Percentiles rank a stretch among this genome's conserved stretches.
Conservation (phyloP, 768 basidiomycete genomes). For the Naganishia vishniacii region DNA sequence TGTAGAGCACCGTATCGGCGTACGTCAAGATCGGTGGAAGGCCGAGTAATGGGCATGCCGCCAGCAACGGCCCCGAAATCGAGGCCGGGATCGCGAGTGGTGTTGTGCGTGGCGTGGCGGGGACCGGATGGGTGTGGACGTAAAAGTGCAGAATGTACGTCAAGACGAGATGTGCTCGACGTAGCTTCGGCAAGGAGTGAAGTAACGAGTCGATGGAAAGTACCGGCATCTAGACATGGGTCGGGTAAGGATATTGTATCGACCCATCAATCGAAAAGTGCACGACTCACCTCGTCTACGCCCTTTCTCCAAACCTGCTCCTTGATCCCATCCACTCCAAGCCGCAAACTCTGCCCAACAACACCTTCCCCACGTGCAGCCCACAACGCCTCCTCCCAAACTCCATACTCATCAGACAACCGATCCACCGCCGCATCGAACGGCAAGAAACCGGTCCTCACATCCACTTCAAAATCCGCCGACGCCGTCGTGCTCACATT, state of each 20-base stretch:
- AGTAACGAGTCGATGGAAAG: constrained; percentile 58
- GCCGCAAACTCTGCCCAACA: constrained; percentile 40
- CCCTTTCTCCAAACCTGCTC: constrained; percentile 66
- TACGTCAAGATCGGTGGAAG: constrained; percentile 85
- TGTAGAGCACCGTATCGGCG: constrained; percentile 86
- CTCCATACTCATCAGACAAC: constrained; percentile 60
- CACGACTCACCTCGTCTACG: constrained; percentile 51
- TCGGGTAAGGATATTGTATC: not conserved
- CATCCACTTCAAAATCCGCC: constrained; percentile 88
- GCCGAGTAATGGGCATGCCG: constrained; percentile 64
- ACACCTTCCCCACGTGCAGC: constrained; percentile 55
- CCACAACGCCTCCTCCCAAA: constrained; percentile 60
- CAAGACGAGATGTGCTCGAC: constrained; percentile 82
- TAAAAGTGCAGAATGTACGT: constrained; percentile 87
- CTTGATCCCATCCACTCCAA: constrained; percentile 42
- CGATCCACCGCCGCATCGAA: constrained; percentile 63
- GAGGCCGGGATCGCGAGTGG: constrained; percentile 64
- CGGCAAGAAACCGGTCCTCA: constrained; percentile 85
- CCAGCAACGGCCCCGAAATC: constrained; percentile 68
- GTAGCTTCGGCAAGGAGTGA: constrained; percentile 59
- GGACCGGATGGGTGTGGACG: constrained; percentile 56
- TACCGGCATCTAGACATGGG: constrained; percentile 62
- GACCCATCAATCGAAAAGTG: not conserved
- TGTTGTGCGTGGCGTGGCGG: constrained; percentile 38
- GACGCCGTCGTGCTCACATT: constrained; percentile 58